Evolutionary conservation across 495 filamentous ascomycete genomes (phyloP), one percentile per base, ranked within the genome.

Genomic region (Paragyromitra xinjiangensis): DNA sequence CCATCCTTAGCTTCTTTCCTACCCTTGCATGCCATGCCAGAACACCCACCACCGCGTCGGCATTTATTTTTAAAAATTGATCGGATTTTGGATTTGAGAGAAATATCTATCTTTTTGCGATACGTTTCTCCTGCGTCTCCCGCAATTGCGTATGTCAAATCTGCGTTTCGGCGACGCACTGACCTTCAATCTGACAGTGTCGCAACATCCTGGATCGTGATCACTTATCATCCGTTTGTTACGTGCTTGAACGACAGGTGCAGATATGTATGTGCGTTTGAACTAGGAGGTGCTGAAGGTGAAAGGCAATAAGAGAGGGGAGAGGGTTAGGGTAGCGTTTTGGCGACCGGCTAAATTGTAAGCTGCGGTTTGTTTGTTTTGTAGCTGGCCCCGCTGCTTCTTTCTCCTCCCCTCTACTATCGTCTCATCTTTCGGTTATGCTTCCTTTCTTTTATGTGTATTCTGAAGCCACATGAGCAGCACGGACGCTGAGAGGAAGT

Each of bases 91-190:
- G 45, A 42, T 29, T 48, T 29, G 48, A 34, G 29, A 45, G 29
- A 73, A 48, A 73, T 59, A 73, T 71, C 73, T 45, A 58, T 67
- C 62, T 40, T 66, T 69, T 73, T 77, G 22, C 19, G 69, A 67
- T 73, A 65, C 22, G 19, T 66, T 66, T 53, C 69, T 77, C 74
- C 74, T 77, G 74, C 69, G 69, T 77, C 69, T 77, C 74, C 74
- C 69, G 61, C 61, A 77, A 77, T 77, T 73, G 74, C 61, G 69
- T 73, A 65, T 50, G 67, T 50, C 39, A 40, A 77, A 77, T 72
- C 73, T 77, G 73, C 61, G 24, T 66, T 77, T 77, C 53, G 16
- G 14, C 74, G 51, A 58, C 69, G 74, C 74, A 77, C 69, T 73
- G 74, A 66, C 74, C 69, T 26, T 58, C 48, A 77, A 73, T 77